These are phyloP conservation scores for Monilinia laxa DNA, from an alignment of 2,329 filamentous ascomycete species.

Conservation along the genomic window DNA sequence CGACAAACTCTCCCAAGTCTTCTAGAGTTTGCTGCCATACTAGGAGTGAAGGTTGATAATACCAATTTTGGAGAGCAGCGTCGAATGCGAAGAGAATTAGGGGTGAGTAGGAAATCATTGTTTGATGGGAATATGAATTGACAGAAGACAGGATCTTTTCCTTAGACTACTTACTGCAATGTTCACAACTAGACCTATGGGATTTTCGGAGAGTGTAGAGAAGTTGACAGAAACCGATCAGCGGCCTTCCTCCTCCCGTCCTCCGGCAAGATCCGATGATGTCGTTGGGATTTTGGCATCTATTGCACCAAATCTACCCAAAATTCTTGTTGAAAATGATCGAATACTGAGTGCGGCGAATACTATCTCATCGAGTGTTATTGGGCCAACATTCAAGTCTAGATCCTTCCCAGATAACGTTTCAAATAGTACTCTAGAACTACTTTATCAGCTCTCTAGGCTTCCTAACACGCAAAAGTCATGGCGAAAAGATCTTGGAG, in stretches of 20 bases:
- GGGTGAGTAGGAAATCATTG: conserved; percentile 56
- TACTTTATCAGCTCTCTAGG: conserved; percentile 75
- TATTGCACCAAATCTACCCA: conserved; percentile 76
- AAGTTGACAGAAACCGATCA: conserved; percentile 42
- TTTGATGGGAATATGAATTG: conserved; percentile 1
- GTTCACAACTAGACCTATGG: conserved; percentile 83
- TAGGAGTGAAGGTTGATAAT: conserved; percentile 95
- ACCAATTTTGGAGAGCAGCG: conserved; percentile 95
- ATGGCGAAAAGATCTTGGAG: conserved; percentile 89
- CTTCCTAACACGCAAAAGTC: conserved; percentile 79
- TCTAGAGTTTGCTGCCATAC: conserved; percentile 82
- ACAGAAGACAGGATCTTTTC: conserved; percentile 70
- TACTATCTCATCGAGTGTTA: conserved; percentile 78
- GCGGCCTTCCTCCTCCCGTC: conserved; percentile 30
- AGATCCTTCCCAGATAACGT: conserved; percentile 87
- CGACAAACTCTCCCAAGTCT: conserved; percentile 83
- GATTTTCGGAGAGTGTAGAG: conserved; percentile 59
- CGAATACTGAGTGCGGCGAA: conserved; percentile 75
- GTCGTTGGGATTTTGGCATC: conserved; percentile 76
- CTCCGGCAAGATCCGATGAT: conserved; percentile 59
- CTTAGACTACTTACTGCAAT: conserved; percentile 85
- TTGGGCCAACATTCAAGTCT: conserved; percentile 78
- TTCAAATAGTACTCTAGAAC: conserved; percentile 64
- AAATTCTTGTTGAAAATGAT: conserved; percentile 82
- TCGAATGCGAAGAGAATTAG: conserved; percentile 86